phyloP scores from a whole-genome alignment of 345 rosid species.

The Punica granatum region DNA sequence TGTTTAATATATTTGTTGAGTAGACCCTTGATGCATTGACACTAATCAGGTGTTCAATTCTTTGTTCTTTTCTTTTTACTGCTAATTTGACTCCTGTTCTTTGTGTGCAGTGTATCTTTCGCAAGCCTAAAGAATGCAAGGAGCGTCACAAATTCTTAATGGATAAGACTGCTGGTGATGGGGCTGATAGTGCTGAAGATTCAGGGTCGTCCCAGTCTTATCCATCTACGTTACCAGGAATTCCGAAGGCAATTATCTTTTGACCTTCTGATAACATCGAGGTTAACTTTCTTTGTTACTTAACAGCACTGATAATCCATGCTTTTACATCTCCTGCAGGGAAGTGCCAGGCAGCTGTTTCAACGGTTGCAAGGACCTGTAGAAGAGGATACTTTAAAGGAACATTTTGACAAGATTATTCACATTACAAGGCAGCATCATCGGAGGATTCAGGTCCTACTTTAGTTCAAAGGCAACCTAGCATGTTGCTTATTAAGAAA shows the following conservation, averaged over 20 bases:
- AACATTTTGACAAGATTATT: conserved; percentile 93
- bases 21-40: background rate
- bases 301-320: background rate
- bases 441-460: conserved; percentile 57
- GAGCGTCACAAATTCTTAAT: conserved; percentile 91
- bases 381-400: conserved; percentile 90
- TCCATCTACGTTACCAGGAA: conserved; percentile 99
- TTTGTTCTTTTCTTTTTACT: background rate
- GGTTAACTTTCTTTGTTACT: background rate
- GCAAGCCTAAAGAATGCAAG: conserved; percentile 88
- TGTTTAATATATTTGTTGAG: no score
- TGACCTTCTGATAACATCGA: background rate
- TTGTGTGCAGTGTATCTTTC: conserved; percentile 68
- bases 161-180: conserved; percentile 87
- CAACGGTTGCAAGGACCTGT: conserved; percentile 94
- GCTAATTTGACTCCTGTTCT: background rate
- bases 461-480: background rate
- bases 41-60: background rate
- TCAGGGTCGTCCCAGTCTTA: conserved; percentile 97
- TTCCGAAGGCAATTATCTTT: conserved; percentile 65
- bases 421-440: conserved; percentile 60
- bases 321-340: conserved; percentile 46
- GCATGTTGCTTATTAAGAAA: background rate
- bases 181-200: conserved; percentile 98
- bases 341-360: conserved; percentile 97